Percentiles rank a stretch among this genome's conserved stretches.
phyloP scores from a whole-genome alignment of 257 asterid genomes.

The Ilex aquifolium region DNA sequence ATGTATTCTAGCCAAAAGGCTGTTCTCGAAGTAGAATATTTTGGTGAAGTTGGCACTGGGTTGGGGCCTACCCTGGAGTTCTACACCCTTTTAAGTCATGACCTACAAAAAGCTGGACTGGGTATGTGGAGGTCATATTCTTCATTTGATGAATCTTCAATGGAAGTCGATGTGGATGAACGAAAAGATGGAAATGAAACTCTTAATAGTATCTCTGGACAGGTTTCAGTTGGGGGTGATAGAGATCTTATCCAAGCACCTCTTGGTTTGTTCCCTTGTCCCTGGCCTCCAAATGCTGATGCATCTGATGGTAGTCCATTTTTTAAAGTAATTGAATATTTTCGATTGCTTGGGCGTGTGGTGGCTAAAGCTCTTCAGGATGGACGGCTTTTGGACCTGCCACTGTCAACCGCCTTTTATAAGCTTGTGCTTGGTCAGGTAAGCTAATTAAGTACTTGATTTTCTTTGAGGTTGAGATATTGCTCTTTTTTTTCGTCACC shows the following conservation, averaged over 20 bases:
- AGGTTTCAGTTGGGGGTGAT: conserved; percentile 22
- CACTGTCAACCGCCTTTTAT: conserved; percentile 77
- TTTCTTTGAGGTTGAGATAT: too few species aligned
- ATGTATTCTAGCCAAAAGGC: conserved; percentile 98
- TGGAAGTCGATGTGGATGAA: conserved; percentile 50
- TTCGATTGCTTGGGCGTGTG: conserved; percentile 83
- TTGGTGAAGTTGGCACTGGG: conserved; percentile 99
- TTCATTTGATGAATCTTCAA: conserved; percentile 28
- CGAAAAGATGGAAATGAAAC: conserved; percentile 22
- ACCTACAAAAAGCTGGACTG: conserved; percentile 77
- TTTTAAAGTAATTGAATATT: conserved; percentile 62
- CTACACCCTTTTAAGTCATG: conserved; percentile 91
- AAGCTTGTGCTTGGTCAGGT: conserved; percentile 87
- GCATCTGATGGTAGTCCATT: conserved; percentile 60
- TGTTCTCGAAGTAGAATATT: conserved; percentile 97
- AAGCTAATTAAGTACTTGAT: conserved; percentile 16
- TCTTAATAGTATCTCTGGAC: conserved; percentile 10
- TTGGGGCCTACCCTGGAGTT: conserved; percentile 98
- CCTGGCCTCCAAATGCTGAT: conserved; percentile 74
- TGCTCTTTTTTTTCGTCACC: not conserved
- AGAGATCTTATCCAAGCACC: conserved; percentile 65
- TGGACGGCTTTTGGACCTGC: conserved; percentile 93
- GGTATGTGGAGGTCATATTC: conserved; percentile 85
- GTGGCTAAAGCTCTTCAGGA: conserved; percentile 99
- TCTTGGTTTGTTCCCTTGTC: conserved; percentile 92